phyloP scores from a whole-genome alignment of 768 basidiomycete species.

The Ramaria sp. region DNA sequence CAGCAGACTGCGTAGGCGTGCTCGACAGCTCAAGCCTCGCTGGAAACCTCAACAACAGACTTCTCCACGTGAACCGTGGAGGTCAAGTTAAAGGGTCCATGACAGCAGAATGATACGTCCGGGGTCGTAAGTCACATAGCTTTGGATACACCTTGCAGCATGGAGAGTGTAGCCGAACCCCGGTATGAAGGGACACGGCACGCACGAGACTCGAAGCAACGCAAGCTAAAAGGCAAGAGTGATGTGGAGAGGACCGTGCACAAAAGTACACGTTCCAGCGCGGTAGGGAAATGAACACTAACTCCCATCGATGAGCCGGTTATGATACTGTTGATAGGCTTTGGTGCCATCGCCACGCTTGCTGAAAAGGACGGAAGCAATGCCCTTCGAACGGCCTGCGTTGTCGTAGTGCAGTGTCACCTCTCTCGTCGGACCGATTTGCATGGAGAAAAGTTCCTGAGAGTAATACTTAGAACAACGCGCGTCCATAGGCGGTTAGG shows the following conservation, averaged over 20 bases:
- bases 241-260: not conserved
- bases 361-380: slow-evolving; percentile 78
- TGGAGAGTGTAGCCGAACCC: not conserved
- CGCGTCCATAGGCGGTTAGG: not conserved
- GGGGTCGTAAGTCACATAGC: no score
- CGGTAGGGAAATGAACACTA: slow-evolving; percentile 63
- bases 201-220: slow-evolving; percentile 2
- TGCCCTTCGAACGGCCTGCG: slow-evolving; percentile 81
- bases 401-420: slow-evolving; percentile 82
- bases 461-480: not conserved
- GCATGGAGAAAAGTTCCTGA: slow-evolving; percentile 87
- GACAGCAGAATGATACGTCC: no score
- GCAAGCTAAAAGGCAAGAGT: slow-evolving; percentile 3
- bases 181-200: not conserved
- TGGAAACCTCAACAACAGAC: not conserved
- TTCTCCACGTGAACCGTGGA: no score
- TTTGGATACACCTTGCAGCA: not conserved
- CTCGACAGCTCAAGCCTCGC: not conserved
- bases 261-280: slow-evolving; percentile 10
- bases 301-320: slow-evolving; percentile 99
- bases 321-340: slow-evolving; percentile 93
- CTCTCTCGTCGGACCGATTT: slow-evolving; percentile 78
- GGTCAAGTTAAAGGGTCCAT: no score
- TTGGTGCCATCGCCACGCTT: slow-evolving; percentile 83
- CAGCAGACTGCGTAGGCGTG: not conserved